Evolutionary conservation across 2,329 filamentous ascomycete genomes (phyloP).

Genomic region (Neofusicoccum cordaticola): DNA sequence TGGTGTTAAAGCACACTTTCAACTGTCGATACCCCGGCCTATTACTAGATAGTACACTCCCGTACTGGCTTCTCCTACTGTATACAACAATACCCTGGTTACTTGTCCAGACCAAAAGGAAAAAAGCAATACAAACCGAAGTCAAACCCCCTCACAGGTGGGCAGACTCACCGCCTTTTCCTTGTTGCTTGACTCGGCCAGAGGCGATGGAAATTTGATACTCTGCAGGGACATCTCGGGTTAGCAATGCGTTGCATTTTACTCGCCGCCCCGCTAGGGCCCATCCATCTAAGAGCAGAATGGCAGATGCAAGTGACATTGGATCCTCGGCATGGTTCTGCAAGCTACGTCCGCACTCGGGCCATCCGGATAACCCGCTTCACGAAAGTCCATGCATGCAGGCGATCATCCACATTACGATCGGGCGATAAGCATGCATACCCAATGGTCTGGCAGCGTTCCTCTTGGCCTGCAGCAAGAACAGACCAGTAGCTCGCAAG

Average conservation of each 20-base stretch:
- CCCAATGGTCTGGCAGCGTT: too few relatives aligned
- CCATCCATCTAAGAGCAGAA: not conserved
- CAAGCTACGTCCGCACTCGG: not conserved
- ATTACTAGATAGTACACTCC: not conserved
- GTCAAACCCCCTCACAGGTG: too few relatives aligned
- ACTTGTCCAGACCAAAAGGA: not conserved
- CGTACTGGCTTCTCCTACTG: not conserved
- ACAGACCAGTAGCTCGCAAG: too few relatives aligned
- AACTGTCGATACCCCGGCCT: conserved; percentile 2
- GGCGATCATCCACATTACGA: not conserved
- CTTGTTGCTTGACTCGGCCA: not conserved
- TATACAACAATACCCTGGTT: not conserved
- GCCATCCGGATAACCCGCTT: not conserved
- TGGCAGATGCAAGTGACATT: not conserved
- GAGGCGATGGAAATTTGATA: too few relatives aligned
- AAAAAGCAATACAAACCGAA: not conserved
- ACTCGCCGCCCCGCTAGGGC: not conserved
- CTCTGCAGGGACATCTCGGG: not conserved
- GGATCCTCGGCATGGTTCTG: not conserved
- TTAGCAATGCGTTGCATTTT: not conserved
- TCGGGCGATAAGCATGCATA: too few relatives aligned
- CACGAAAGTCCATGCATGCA: not conserved
- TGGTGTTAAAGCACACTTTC: not conserved
- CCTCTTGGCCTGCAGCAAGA: too few relatives aligned
- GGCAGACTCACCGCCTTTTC: too few relatives aligned